Percentiles rank a stretch among this genome's conserved stretches.
Conservation (phyloP, 352 stramenopile species). For the Phytophthora melonis region DNA sequence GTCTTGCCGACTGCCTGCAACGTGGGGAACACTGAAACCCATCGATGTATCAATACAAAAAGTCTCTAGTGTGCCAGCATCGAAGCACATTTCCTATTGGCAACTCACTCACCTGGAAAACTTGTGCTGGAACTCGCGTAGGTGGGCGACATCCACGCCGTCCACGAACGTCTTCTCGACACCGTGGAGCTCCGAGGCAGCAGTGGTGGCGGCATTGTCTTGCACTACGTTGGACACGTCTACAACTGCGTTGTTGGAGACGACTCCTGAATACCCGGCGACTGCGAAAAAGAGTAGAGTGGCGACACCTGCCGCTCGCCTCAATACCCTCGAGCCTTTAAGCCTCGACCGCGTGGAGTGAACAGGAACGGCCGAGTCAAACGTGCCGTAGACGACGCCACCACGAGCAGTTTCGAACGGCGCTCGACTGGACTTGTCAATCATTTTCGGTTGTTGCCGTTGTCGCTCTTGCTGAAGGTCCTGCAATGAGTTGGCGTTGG, state of each 20-base stretch:
- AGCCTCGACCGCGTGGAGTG: neutral
- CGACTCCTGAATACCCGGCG: slow-evolving; percentile 13
- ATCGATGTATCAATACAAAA: slow-evolving; percentile 1
- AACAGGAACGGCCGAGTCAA: neutral
- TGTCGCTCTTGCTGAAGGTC: slow-evolving; percentile 3
- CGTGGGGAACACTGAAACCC: slow-evolving; percentile 36
- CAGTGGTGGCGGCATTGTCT: neutral
- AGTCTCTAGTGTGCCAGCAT: neutral
- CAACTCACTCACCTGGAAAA: slow-evolving; percentile 34
- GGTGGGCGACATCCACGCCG: slow-evolving; percentile 28
- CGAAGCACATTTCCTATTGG: too few relatives aligned
- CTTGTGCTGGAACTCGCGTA: slow-evolving; percentile 51
- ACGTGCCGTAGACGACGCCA: slow-evolving; percentile 15
- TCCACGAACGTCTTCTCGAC: slow-evolving; percentile 32
- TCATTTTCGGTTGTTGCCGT: slow-evolving; percentile 4
- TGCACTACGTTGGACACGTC: slow-evolving; percentile 9
- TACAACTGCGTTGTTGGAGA: slow-evolving; percentile 4
- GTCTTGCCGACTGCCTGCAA: slow-evolving; percentile 39
- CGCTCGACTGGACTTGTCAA: slow-evolving; percentile 8
- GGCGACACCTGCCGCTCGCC: slow-evolving; percentile 12
- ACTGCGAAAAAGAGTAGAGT: slow-evolving; percentile 24
- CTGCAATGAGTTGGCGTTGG: slow-evolving; percentile 9
- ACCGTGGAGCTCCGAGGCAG: neutral
- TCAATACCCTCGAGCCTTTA: slow-evolving; percentile 2
- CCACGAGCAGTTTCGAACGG: slow-evolving; percentile 2